Base-by-base conservation (phyloP, 805 yeast genomes). In the Kodamaea restingae region DNA sequence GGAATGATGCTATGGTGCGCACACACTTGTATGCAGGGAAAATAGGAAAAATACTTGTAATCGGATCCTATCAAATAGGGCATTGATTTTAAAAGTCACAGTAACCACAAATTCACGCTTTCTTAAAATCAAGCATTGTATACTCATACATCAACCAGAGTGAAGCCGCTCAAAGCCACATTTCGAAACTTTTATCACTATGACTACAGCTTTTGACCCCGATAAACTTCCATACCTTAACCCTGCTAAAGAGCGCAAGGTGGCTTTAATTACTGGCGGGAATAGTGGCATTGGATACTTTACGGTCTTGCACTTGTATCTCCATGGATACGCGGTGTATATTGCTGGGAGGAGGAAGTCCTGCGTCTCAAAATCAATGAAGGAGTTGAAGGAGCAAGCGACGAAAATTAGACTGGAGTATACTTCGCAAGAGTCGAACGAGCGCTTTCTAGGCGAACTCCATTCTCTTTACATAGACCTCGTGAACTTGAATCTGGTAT, bases 201-300 rank as follows among this genome's bases (percentile, higher is more conserved):
- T 12, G 9, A 14, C 31, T 18, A 28, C 21, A 14, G 9, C 27
- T 6, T 25, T 15, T 31, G 12, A 35, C 46, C 80, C 83, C 5
- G 71, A 71, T 34, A 45, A 61, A 1, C 60, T 81, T 20, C 90
- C 93, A 0, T 84, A 80, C 57, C 60, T 67, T 47, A 66, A 84
- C 48, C 88, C 88, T 0, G 44, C 48, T 1, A 45, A 45, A 2
- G 76, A 73, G 18, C 68, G 85, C 32, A 71, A 78, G 41, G 80
- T 84, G 3, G 88, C 86, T 2, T 63, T 87, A 5, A 78, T 87
- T 21, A 81, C 93, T 0, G 95, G 95, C 2, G 95, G 93, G 4
- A 84, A 81, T 50, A 74, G 83, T 40, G 95, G 95, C 0, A 75
- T 84, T 14, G 95, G 96, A 8, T 86, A 75, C 68, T 83, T 70